Conservation (phyloP, 2,329 filamentous ascomycete species). For the Colletotrichum sidae region DNA sequence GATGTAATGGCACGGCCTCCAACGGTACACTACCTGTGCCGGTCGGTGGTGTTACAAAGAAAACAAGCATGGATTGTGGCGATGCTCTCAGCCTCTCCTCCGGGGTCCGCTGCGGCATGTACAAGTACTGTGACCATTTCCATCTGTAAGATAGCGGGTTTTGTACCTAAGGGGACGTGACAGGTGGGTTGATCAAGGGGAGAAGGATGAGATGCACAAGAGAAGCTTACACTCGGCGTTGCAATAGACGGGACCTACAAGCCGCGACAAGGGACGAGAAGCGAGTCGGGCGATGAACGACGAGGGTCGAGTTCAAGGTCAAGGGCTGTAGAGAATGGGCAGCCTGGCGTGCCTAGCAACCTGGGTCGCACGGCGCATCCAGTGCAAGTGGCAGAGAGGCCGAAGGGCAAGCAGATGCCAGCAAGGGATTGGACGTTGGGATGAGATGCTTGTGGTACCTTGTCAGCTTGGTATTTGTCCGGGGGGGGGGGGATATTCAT, state of each 20-base stretch:
- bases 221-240: background rate
- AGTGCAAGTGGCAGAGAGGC: too few relatives aligned
- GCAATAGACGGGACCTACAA: background rate
- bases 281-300: slow-evolving; percentile 3
- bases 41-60: slow-evolving; percentile 24
- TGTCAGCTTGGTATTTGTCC: too few relatives aligned
- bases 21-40: slow-evolving; percentile 5
- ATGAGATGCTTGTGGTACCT: too few relatives aligned
- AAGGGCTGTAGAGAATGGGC: background rate
- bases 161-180: too few relatives aligned
- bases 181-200: slow-evolving; percentile 1
- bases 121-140: too few relatives aligned
- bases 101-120: background rate
- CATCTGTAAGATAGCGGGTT: too few relatives aligned
- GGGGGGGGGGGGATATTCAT: too few relatives aligned
- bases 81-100: slow-evolving; percentile 20
- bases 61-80: slow-evolving; percentile 14
- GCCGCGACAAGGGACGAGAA: slow-evolving; percentile 21
- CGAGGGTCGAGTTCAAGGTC: background rate
- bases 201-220: slow-evolving; percentile 4
- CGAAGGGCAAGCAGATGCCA: slow-evolving; percentile 2
- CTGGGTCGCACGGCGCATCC: too few relatives aligned
- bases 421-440: background rate
- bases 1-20: slow-evolving; percentile 20
- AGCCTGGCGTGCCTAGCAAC: background rate